Conservation (phyloP, 2,329 filamentous ascomycete species). For the Xylariaceae sp. region DNA sequence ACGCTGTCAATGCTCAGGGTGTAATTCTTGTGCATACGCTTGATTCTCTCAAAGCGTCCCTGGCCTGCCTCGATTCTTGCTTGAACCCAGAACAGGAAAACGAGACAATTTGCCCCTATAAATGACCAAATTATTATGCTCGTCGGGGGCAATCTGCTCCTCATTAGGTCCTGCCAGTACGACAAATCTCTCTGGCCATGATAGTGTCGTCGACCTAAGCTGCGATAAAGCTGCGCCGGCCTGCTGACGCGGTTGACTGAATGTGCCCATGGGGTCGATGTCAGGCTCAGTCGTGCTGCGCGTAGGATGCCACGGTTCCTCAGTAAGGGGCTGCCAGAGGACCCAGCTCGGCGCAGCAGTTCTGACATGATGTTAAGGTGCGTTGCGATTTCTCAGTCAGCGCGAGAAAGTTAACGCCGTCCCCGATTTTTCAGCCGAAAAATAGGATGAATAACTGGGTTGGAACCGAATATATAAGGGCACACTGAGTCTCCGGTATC, state of each 20-base stretch:
- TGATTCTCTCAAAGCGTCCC: background rate
- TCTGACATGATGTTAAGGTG: background rate
- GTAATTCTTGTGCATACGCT: constrained; percentile 26
- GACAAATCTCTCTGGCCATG: background rate
- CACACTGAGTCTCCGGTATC: no score
- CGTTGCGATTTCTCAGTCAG: background rate
- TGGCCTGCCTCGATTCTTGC: background rate
- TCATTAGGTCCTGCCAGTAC: background rate
- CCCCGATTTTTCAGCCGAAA: no score
- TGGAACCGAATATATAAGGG: no score
- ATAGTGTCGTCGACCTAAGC: background rate
- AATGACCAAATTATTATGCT: constrained; percentile 3
- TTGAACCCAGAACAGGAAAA: constrained; percentile 5
- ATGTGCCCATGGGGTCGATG: background rate
- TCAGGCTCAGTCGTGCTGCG: background rate
- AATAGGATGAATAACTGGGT: no score
- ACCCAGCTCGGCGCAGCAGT: background rate
- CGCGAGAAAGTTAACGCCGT: background rate
- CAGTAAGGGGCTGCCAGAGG: background rate
- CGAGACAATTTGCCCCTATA: constrained; percentile 8
- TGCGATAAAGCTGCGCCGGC: background rate
- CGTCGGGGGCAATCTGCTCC: background rate
- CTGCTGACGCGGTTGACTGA: background rate
- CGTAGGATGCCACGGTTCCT: background rate
- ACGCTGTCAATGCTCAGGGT: constrained; percentile 24